phyloP scores from a whole-genome alignment of 306 rosid species.

The Dryas drummondii region DNA sequence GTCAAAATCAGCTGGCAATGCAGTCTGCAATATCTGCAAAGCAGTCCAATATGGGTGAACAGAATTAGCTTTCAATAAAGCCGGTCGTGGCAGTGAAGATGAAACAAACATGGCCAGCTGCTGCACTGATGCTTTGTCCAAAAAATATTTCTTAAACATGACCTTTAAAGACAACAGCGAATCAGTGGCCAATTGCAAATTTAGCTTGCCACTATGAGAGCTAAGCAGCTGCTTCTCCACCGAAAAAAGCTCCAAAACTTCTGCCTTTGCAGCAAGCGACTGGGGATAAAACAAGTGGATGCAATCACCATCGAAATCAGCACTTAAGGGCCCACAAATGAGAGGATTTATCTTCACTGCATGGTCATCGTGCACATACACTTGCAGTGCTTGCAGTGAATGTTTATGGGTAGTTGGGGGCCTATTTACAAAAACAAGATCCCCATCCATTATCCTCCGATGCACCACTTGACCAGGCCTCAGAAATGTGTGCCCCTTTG shows the following conservation, averaged over 20 bases:
- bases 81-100: slow-evolving; percentile 62
- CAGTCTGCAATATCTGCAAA: slow-evolving; percentile 70
- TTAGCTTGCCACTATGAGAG: slow-evolving; percentile 86
- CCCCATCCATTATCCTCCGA: slow-evolving; percentile 94
- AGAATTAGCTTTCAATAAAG: slow-evolving; percentile 47
- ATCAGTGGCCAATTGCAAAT: slow-evolving; percentile 70
- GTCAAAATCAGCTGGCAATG: slow-evolving; percentile 64
- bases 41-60: slow-evolving; percentile 71
- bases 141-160: slow-evolving; percentile 49
- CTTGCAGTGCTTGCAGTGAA: slow-evolving; percentile 83
- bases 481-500: slow-evolving; percentile 75
- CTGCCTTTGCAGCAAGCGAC: slow-evolving; percentile 89
- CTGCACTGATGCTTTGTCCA: slow-evolving; percentile 54
- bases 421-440: slow-evolving; percentile 79
- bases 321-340: slow-evolving; percentile 90
- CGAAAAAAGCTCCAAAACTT: slow-evolving; percentile 82
- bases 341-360: slow-evolving; percentile 91
- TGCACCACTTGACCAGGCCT: slow-evolving; percentile 83
- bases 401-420: slow-evolving; percentile 97
- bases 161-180: slow-evolving; percentile 67
- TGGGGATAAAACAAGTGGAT: slow-evolving; percentile 89
- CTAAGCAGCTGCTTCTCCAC: slow-evolving; percentile 91
- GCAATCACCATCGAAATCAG: slow-evolving; percentile 97
- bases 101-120: slow-evolving; percentile 80
- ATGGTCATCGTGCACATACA: slow-evolving; percentile 83